Conservation (phyloP, 768 basidiomycete species). For the Floccularia luteovirens region DNA sequence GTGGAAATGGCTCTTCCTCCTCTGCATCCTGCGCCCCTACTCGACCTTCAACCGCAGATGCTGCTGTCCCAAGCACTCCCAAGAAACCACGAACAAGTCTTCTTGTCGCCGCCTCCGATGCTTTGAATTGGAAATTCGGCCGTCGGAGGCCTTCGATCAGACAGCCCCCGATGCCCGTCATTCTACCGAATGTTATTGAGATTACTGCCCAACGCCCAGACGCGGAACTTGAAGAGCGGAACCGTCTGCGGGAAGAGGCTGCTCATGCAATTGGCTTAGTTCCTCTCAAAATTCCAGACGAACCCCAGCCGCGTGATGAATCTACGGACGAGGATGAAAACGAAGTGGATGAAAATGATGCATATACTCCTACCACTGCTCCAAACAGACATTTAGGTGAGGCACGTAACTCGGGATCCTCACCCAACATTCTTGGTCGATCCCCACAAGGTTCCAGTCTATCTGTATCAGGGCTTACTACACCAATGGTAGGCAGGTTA, state of each 20-base stretch:
- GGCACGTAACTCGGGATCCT: slow-evolving; percentile 12
- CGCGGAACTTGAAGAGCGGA: slow-evolving; percentile 62
- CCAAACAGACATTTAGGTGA: slow-evolving; percentile 7
- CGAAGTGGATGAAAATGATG: slow-evolving; percentile 13
- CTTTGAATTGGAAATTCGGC: slow-evolving; percentile 39
- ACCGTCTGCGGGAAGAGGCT: slow-evolving; percentile 67
- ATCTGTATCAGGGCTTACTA: slow-evolving; percentile 19
- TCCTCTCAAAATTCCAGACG: slow-evolving; percentile 38
- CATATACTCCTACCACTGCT: slow-evolving; percentile 15
- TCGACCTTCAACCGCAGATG: slow-evolving; percentile 9
- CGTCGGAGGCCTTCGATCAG: slow-evolving; percentile 27
- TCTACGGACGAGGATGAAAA: slow-evolving; percentile 31
- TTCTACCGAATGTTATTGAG: slow-evolving; percentile 68
- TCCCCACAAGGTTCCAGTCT: slow-evolving; percentile 25
- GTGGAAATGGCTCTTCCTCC: slow-evolving; percentile 11
- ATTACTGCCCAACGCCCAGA: slow-evolving; percentile 49
- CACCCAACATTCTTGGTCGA: slow-evolving; percentile 11
- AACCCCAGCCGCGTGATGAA: slow-evolving; percentile 24
- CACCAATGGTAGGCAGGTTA: slow-evolving; percentile 17
- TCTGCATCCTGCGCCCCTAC: slow-evolving; percentile 7
- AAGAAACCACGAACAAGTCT: slow-evolving; percentile 35
- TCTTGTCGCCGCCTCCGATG: slow-evolving; percentile 47
- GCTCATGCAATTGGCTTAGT: slow-evolving; percentile 70
- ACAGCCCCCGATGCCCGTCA: slow-evolving; percentile 28
- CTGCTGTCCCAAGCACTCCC: slow-evolving; percentile 10